Conservation (phyloP, 1,284 basidiomycete genomes). For the Ceratorhiza oryzae-sativae region DNA sequence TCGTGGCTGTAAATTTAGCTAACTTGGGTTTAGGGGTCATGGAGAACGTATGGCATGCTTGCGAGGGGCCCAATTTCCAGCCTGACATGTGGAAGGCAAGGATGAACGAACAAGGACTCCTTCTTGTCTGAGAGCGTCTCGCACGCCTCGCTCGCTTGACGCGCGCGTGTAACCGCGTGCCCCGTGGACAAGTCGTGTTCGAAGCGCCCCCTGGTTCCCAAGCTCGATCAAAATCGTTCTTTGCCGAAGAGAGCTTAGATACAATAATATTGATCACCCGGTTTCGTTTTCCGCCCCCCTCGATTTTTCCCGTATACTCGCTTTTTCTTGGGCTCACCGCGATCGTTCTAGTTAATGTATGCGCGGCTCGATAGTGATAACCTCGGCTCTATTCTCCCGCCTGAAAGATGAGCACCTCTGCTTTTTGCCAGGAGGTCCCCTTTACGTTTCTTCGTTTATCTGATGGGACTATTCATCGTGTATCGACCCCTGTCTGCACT, state of each 20-base stretch:
- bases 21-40: constrained; percentile 13
- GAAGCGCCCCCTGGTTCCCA: background rate
- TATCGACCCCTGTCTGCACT: background rate
- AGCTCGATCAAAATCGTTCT: background rate
- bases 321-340: background rate
- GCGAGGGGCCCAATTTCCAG: background rate
- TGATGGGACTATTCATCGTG: constrained; percentile 3
- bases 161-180: background rate
- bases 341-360: background rate
- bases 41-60: background rate
- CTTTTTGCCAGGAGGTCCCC: background rate
- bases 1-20: background rate
- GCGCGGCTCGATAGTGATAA: background rate
- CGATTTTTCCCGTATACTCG: background rate
- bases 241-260: background rate
- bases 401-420: background rate
- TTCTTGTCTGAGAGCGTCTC: background rate
- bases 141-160: background rate
- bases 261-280: no score
- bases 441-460: constrained; percentile 1
- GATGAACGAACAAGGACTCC: constrained; percentile 1
- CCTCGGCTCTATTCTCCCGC: background rate
- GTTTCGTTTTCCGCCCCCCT: background rate
- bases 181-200: constrained; percentile 11
- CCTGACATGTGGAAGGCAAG: background rate